Evolutionary conservation across 129 eudicot genomes (phyloP).

Genomic region (Flaveria bidentis): DNA sequence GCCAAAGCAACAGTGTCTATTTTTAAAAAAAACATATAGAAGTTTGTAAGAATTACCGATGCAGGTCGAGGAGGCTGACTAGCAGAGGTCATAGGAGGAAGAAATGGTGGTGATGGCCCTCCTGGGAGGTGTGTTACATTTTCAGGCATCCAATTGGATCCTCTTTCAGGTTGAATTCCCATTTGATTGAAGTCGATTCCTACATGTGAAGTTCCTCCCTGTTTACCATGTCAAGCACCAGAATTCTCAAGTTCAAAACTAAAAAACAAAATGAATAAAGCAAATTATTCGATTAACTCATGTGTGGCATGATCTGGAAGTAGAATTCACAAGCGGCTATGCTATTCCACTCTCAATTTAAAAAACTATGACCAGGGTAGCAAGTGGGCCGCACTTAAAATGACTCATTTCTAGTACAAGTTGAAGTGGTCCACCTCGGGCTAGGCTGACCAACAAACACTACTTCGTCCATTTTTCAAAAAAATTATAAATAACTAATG

Average conservation of each 20-base stretch:
- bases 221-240: constrained; percentile 19
- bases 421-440: not conserved
- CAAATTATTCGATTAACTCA: not conserved
- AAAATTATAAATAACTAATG: not conserved
- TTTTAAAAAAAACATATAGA: not conserved
- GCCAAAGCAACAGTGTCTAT: not conserved
- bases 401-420: not conserved
- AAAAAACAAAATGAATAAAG: not conserved
- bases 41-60: constrained; percentile 35
- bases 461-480: not conserved
- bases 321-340: not conserved
- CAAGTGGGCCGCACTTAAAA: not conserved
- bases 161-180: constrained; percentile 64
- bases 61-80: constrained; percentile 67
- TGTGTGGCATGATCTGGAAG: not conserved
- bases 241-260: not conserved
- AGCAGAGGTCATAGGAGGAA: constrained; percentile 51
- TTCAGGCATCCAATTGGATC: constrained; percentile 69
- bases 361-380: not conserved
- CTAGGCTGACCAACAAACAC: not conserved
- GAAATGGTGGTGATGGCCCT: constrained; percentile 40
- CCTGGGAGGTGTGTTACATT: constrained; percentile 50
- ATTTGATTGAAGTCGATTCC: constrained; percentile 71
- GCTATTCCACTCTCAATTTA: not conserved
- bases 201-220: constrained; percentile 69